These are phyloP conservation scores for Trichoderma arundinaceum DNA, from an alignment of 2,329 filamentous ascomycete species.

Conservation along the genomic window DNA sequence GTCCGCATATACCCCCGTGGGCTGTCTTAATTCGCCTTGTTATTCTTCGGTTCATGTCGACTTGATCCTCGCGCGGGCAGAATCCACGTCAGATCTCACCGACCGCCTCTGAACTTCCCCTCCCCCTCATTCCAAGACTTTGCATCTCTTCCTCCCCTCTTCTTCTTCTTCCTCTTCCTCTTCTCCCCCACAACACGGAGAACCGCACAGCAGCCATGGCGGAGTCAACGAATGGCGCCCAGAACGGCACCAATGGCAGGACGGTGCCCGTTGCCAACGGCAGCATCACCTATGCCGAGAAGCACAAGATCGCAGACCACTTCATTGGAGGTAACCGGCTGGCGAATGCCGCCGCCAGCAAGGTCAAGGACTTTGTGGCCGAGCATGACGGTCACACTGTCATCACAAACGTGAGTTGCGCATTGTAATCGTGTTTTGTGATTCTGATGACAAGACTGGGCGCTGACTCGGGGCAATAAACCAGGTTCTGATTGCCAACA, in stretches of 20 bases:
- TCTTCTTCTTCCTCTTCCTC: neutral
- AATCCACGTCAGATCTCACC: constrained; percentile 11
- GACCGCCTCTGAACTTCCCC: constrained; percentile 9
- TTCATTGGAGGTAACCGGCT: constrained; percentile 96
- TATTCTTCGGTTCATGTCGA: constrained; percentile 17
- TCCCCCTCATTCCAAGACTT: neutral
- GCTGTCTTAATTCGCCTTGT: constrained; percentile 8
- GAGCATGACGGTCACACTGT: constrained; percentile 92
- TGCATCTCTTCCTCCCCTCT: neutral
- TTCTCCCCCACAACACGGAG: neutral
- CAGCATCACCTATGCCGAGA: constrained; percentile 74
- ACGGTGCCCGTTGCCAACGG: constrained; percentile 61
- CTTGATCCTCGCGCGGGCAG: constrained; percentile 12
- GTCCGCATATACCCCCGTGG: constrained; percentile 15
- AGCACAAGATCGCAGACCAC: constrained; percentile 83
- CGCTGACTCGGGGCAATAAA: neutral
- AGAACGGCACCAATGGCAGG: constrained; percentile 51
- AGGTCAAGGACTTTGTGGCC: constrained; percentile 95
- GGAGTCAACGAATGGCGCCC: constrained; percentile 50
- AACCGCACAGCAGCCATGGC: constrained; percentile 50
- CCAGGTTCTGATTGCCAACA: constrained; percentile 98
- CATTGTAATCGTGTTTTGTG: neutral
- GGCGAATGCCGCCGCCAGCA: constrained; percentile 78
- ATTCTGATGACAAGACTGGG: neutral
- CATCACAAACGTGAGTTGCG: constrained; percentile 84